A percentile compares a stretch with the other conserved stretches of the same genome.
These are phyloP conservation scores for Fusarium udum DNA, from an alignment of 2,329 filamentous ascomycete genomes.

Conservation along the genomic window DNA sequence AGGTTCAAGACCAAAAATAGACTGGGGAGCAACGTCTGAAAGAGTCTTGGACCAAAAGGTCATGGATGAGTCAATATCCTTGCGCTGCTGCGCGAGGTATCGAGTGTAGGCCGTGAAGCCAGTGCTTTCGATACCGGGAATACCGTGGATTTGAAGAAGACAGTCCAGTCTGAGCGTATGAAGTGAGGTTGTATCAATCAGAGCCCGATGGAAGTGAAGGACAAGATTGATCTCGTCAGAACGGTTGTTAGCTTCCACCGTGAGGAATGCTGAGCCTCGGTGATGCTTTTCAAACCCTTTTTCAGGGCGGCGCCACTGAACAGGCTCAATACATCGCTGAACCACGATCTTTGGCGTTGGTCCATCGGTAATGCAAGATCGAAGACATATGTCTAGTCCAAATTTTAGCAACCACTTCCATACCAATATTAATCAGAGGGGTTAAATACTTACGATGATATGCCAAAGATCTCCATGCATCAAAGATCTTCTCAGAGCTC, in stretches of 20 bases:
- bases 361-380: background rate
- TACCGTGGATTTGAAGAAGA: background rate
- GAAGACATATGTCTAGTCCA: background rate
- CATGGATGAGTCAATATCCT: background rate
- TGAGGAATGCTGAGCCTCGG: background rate
- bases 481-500: background rate
- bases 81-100: background rate
- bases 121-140: conserved; percentile 9
- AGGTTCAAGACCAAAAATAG: background rate
- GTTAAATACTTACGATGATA: background rate
- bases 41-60: background rate
- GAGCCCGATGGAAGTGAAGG: background rate
- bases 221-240: background rate
- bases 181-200: background rate
- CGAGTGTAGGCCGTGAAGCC: background rate
- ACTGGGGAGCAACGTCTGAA: background rate
- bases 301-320: background rate
- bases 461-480: conserved; percentile 3
- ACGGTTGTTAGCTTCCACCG: background rate
- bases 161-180: conserved; percentile 5
- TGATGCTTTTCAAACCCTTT: background rate
- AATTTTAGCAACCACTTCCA: background rate
- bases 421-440: accelerated
- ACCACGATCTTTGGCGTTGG: background rate
- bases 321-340: background rate